Evolutionary conservation across 768 basidiomycete species (phyloP).

Genomic region (Pulveroboletus sp.): DNA sequence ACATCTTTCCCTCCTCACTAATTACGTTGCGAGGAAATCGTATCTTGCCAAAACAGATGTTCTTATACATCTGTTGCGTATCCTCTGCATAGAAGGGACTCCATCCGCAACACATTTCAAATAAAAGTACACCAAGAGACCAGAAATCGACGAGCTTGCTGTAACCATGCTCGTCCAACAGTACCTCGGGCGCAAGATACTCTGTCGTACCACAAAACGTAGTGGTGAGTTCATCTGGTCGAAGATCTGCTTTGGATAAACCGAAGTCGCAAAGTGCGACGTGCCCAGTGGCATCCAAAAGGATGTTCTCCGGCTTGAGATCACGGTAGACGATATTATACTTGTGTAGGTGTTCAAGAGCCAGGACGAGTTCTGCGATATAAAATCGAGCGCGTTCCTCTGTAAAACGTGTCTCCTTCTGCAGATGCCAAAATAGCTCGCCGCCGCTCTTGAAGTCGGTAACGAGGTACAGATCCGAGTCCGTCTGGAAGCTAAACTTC

Average conservation of each 20-base stretch:
- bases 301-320: slow-evolving; percentile 97
- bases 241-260: slow-evolving; percentile 91
- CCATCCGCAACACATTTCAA: slow-evolving; percentile 99
- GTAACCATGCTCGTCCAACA: slow-evolving; percentile 97
- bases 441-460: slow-evolving; percentile 99
- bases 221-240: slow-evolving; percentile 92
- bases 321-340: slow-evolving; percentile 96
- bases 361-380: slow-evolving; percentile 91
- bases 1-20: slow-evolving; percentile 96
- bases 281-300: slow-evolving; percentile 96
- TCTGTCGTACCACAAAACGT: slow-evolving; percentile 99
- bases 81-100: slow-evolving; percentile 99
- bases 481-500: slow-evolving; percentile 98
- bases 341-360: slow-evolving; percentile 95
- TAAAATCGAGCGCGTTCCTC: slow-evolving; percentile 96
- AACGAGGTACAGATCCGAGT: slow-evolving; percentile 89
- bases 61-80: slow-evolving; percentile 99
- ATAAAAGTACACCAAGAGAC: slow-evolving; percentile 91
- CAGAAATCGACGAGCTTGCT: slow-evolving; percentile 99
- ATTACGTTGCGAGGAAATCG: slow-evolving; percentile 96
- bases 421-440: slow-evolving; percentile 97
- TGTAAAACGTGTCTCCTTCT: slow-evolving; percentile 88
- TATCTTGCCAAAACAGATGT: slow-evolving; percentile 98
- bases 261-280: slow-evolving; percentile 99
- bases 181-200: slow-evolving; percentile 98